phyloP scores from a whole-genome alignment of 2,329 filamentous ascomycete species.

The Lojkania enalia region DNA sequence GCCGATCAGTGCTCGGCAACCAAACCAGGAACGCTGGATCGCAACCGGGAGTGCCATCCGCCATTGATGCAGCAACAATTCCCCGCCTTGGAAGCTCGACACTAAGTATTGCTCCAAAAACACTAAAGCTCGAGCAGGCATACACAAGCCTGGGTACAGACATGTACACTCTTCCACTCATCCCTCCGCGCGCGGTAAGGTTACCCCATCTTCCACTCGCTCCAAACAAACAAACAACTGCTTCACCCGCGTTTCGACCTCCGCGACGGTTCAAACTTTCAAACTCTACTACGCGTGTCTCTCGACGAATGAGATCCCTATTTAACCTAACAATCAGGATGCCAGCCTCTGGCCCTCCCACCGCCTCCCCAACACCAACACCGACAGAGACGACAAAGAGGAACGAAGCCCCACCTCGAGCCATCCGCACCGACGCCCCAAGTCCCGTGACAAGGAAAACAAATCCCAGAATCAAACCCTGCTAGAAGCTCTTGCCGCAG shows the following conservation, averaged over 20 bases:
- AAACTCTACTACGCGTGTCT: not conserved
- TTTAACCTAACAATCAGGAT: conserved; percentile 23
- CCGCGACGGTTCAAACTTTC: conserved; percentile 2
- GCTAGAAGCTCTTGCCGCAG: conserved; percentile 70
- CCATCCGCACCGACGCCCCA: conserved; percentile 22
- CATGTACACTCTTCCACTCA: conserved; percentile 33
- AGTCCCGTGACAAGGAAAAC: conserved; percentile 21
- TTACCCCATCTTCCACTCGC: not conserved
- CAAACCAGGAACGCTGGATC: too few species aligned
- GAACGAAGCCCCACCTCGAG: conserved; percentile 20
- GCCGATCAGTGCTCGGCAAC: too few species aligned
- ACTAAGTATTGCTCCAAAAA: too few species aligned
- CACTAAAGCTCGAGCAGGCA: too few species aligned
- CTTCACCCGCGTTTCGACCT: conserved; percentile 9
- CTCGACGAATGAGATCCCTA: not conserved
- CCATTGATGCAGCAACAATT: too few species aligned
- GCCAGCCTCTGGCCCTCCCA: conserved; percentile 37
- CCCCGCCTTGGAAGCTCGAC: too few species aligned
- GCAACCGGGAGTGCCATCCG: too few species aligned
- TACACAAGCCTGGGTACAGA: too few species aligned
- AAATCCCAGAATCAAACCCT: conserved; percentile 52
- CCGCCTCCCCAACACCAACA: conserved; percentile 19
- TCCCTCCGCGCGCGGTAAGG: conserved; percentile 29
- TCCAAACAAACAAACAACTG: conserved; percentile 9
- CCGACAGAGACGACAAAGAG: conserved; percentile 18